Conservation (phyloP, 306 rosid species). For the Ziziphus jujuba region DNA sequence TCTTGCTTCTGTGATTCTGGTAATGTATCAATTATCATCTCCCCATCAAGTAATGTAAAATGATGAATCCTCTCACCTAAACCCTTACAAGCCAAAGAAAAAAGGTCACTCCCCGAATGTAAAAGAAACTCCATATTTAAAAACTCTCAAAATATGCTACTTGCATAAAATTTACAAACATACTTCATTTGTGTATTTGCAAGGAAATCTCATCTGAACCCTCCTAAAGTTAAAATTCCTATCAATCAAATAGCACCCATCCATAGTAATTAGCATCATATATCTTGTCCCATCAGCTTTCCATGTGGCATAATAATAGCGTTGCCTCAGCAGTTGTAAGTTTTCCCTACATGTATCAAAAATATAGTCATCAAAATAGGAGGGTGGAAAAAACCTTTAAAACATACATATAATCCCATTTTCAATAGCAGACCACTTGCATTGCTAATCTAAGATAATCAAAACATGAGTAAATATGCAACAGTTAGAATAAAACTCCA, state of each 20-base stretch:
- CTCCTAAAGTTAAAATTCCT: constrained; percentile 83
- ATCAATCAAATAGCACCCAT: constrained; percentile 92
- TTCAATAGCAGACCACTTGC: constrained; percentile 5
- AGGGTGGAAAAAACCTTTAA: constrained; percentile 4
- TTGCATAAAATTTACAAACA: constrained; percentile 26
- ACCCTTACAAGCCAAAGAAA: constrained; percentile 44
- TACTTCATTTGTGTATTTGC: constrained; percentile 75
- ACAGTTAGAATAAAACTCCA: neutral
- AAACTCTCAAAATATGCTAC: constrained; percentile 8
- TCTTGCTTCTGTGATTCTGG: constrained; percentile 88
- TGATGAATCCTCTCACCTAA: constrained; percentile 74
- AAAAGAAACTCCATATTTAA: constrained; percentile 14
- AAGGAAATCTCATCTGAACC: constrained; percentile 97
- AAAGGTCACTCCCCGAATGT: constrained; percentile 34
- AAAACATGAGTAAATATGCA: neutral
- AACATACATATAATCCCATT: neutral
- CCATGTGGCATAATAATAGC: constrained; percentile 98
- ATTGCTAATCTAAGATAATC: neutral
- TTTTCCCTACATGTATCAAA: constrained; percentile 68
- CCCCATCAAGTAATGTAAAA: constrained; percentile 89
- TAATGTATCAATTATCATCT: constrained; percentile 87
- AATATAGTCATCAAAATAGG: constrained; percentile 20
- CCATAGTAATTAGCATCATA: constrained; percentile 90
- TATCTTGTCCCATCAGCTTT: constrained; percentile 98
- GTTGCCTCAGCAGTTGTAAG: constrained; percentile 84